phyloP scores from a whole-genome alignment of 495 filamentous ascomycete species.

The Hypoxylon fragiforme region DNA sequence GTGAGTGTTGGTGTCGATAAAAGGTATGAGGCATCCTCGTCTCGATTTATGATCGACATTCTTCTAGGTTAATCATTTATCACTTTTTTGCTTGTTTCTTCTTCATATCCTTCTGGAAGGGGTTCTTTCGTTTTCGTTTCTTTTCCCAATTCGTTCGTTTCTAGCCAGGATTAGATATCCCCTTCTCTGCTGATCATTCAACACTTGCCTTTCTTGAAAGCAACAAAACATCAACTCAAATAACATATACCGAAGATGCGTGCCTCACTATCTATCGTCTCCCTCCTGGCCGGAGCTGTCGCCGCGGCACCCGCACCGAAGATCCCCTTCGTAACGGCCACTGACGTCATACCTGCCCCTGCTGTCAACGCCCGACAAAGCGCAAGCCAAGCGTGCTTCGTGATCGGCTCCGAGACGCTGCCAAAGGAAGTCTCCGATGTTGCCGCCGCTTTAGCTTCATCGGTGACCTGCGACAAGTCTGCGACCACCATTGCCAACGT shows the following conservation, averaged over 20 bases:
- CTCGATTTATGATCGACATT: constrained; percentile 28
- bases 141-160: constrained; percentile 21
- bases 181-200: constrained; percentile 17
- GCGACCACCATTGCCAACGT: constrained; percentile 44
- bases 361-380: constrained; percentile 12
- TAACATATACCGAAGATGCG: constrained; percentile 21
- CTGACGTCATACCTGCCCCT: constrained; percentile 11
- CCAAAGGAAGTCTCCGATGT: constrained; percentile 40
- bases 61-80: constrained; percentile 17
- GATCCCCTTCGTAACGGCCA: constrained; percentile 25
- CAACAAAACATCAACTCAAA: constrained; percentile 1
- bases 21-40: constrained; percentile 20
- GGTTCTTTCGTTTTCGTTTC: constrained; percentile 18
- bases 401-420: constrained; percentile 46
- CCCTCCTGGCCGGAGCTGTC: constrained; percentile 18
- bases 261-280: constrained; percentile 14
- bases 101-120: constrained; percentile 27
- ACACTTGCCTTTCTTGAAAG: constrained; percentile 7
- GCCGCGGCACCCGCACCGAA: constrained; percentile 24
- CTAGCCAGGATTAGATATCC: constrained; percentile 17
- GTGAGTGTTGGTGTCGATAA: constrained; percentile 14
- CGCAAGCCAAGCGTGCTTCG: constrained; percentile 44
- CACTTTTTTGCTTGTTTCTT: constrained; percentile 13
- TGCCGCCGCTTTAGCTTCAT: constrained; percentile 36
- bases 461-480: constrained; percentile 44